Conservation (phyloP, 2,329 filamentous ascomycete species). For the Fusarium graminum region DNA sequence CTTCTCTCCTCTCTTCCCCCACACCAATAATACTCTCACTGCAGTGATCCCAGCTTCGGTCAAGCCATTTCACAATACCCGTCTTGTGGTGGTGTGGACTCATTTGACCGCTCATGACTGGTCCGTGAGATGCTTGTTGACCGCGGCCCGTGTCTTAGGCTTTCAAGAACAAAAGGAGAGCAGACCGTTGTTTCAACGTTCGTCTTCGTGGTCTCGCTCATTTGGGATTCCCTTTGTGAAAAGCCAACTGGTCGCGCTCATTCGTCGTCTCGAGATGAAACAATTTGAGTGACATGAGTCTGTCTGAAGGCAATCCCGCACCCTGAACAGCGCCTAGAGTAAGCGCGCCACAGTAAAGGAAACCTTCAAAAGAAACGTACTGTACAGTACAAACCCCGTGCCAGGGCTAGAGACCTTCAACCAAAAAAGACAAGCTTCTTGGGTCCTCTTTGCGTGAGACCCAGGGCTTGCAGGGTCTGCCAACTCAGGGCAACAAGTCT, state of each 20-base stretch:
- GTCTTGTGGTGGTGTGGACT: conserved; percentile 36
- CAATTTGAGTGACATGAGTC: conserved; percentile 17
- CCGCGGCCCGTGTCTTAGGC: conserved; percentile 36
- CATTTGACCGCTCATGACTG: conserved; percentile 36
- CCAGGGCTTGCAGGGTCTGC: conserved; percentile 8
- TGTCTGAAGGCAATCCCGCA: conserved; percentile 13
- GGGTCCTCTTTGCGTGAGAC: conserved; percentile 1
- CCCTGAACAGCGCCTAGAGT: conserved; percentile 1
- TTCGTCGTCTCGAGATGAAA: conserved; percentile 32
- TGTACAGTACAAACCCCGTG: conserved; percentile 28
- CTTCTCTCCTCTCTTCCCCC: conserved; percentile 10
- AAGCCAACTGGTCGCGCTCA: conserved; percentile 10
- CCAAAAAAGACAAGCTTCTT: conserved; percentile 15
- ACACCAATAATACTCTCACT: conserved; percentile 19
- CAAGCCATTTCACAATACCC: background rate
- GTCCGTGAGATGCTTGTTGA: conserved; percentile 27
- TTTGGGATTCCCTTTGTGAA: conserved; percentile 17
- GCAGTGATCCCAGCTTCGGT: conserved; percentile 21
- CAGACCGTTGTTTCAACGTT: conserved; percentile 45
- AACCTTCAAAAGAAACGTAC: background rate
- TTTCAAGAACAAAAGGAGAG: conserved; percentile 32
- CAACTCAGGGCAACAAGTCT: conserved; percentile 27
- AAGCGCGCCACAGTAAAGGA: conserved; percentile 32
- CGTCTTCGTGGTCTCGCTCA: conserved; percentile 32
- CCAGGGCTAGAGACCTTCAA: background rate